phyloP scores from a whole-genome alignment of 2,329 filamentous ascomycete genomes.

The Elsinoe batatas region DNA sequence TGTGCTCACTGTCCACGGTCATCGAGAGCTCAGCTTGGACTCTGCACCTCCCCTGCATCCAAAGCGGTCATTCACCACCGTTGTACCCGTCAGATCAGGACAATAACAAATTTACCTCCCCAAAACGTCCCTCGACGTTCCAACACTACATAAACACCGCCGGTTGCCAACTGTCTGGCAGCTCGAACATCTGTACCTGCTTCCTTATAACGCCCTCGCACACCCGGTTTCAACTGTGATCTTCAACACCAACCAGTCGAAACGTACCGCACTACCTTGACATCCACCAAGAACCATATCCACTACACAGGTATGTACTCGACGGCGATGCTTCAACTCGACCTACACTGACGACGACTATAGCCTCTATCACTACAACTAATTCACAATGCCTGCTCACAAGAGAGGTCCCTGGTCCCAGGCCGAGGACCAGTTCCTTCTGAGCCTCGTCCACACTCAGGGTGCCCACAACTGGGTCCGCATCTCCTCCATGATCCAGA shows the following conservation, averaged over 20 bases:
- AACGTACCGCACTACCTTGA: conserved; percentile 12
- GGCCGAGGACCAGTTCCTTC: conserved; percentile 61
- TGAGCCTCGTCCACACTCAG: conserved; percentile 59
- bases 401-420: conserved; percentile 77
- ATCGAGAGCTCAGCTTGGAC: conserved; percentile 8
- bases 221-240: conserved; percentile 14
- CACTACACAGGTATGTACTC: neutral
- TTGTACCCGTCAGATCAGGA: conserved; percentile 12
- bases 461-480: conserved; percentile 83
- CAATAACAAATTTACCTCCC: conserved; percentile 14
- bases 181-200: conserved; percentile 14
- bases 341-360: conserved; percentile 17
- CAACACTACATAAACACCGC: conserved; percentile 14
- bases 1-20: conserved; percentile 10
- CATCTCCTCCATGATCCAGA: conserved; percentile 65
- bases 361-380: conserved; percentile 13
- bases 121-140: conserved; percentile 14
- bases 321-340: conserved; percentile 13
- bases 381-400: conserved; percentile 40
- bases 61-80: conserved; percentile 13
- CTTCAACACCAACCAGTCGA: conserved; percentile 13
- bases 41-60: conserved; percentile 13
- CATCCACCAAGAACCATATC: neutral
- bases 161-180: conserved; percentile 14
- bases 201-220: conserved; percentile 14